Conservation (phyloP, 495 filamentous ascomycete species). For the Hamigera avellanea region DNA sequence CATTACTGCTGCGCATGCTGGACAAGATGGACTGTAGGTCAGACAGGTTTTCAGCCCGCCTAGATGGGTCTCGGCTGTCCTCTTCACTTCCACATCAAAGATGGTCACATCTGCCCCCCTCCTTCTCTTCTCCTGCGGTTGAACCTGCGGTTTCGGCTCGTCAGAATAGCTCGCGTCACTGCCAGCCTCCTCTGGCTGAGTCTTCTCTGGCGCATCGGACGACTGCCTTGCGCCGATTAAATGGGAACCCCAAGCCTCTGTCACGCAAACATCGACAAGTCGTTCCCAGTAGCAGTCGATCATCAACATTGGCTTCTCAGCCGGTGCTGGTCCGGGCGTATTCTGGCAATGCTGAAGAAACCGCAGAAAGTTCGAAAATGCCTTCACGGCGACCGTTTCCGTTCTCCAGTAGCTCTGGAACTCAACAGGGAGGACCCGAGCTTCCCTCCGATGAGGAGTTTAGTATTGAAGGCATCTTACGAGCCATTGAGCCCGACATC, state of each 20-base stretch:
- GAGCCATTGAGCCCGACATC: constrained; percentile 48
- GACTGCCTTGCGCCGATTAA: constrained; percentile 19
- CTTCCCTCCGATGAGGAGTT: constrained; percentile 42
- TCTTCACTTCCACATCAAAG: constrained; percentile 20
- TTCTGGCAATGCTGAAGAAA: constrained; percentile 22
- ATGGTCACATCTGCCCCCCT: constrained; percentile 18
- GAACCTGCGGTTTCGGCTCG: constrained; percentile 12
- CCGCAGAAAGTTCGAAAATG: constrained; percentile 16
- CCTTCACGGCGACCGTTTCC: constrained; percentile 23
- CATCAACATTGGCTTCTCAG: constrained; percentile 20
- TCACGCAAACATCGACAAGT: constrained; percentile 13
- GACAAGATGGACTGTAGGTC: constrained; percentile 21
- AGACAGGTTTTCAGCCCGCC: constrained; percentile 15
- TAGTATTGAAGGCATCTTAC: constrained; percentile 48
- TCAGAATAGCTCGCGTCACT: constrained; percentile 11
- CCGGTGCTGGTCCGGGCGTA: constrained; percentile 36
- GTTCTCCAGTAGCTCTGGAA: constrained; percentile 9
- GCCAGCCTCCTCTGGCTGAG: constrained; percentile 18
- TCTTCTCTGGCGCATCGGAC: constrained; percentile 17
- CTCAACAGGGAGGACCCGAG: constrained; percentile 13
- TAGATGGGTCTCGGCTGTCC: constrained; percentile 19
- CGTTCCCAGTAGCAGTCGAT: constrained; percentile 7
- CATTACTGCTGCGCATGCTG: background rate
- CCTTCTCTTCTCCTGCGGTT: constrained; percentile 13
- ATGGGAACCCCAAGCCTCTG: constrained; percentile 12